Evolutionary conservation across 331 rosid genomes (phyloP).

Genomic region (Pyracantha coccinea): DNA sequence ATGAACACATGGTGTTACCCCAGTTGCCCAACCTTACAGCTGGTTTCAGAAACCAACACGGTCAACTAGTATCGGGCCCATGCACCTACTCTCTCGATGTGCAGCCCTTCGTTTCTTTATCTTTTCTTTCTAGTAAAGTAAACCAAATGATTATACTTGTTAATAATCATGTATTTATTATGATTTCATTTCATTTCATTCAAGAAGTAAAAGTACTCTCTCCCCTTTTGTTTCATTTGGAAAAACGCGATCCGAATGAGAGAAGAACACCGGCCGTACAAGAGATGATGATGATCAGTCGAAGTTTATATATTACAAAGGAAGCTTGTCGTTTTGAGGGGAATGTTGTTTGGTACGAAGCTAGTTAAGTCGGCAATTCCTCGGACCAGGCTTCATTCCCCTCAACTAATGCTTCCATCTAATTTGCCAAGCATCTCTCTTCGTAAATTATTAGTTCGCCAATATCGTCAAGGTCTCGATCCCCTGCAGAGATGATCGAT

Average conservation of each 20-base stretch:
- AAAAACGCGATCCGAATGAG: too few species aligned
- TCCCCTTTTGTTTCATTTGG: not conserved
- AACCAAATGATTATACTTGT: slow-evolving; percentile 38
- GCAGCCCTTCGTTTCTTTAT: not conserved
- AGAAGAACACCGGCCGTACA: not conserved
- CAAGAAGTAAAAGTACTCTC: not conserved
- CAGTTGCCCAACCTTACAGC: not conserved
- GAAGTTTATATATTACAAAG: not conserved
- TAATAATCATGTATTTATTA: slow-evolving; percentile 21
- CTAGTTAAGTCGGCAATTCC: not conserved
- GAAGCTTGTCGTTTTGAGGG: slow-evolving; percentile 62
- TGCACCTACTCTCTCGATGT: slow-evolving; percentile 5
- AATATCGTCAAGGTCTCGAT: not conserved
- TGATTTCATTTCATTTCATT: not conserved
- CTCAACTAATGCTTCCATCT: slow-evolving; percentile 64
- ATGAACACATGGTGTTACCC: too few species aligned
- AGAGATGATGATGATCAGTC: not conserved
- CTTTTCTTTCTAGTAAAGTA: slow-evolving; percentile 19
- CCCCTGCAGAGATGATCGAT: not conserved
- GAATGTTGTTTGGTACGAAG: slow-evolving; percentile 70
- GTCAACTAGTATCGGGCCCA: slow-evolving; percentile 12
- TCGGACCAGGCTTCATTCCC: slow-evolving; percentile 99
- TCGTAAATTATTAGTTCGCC: not conserved
- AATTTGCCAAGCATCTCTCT: not conserved
- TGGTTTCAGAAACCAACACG: not conserved